Evolutionary conservation across 768 basidiomycete genomes (phyloP).

Genomic region (Coprinopsis marcescibilis): DNA sequence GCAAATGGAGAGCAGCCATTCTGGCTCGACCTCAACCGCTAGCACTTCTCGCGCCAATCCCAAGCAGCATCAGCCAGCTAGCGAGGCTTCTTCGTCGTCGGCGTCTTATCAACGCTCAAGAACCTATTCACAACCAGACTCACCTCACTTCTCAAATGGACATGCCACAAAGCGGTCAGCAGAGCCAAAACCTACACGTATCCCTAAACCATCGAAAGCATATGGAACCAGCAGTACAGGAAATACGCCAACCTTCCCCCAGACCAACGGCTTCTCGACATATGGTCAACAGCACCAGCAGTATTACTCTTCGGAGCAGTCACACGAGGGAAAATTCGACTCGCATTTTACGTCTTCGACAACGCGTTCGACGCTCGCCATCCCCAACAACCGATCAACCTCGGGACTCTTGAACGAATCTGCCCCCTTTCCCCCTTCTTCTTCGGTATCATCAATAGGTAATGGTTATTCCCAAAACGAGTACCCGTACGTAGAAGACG

Average conservation of each 20-base stretch:
- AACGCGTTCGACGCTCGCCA: slow-evolving; percentile 2
- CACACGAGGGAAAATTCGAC: background rate
- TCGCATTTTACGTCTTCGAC: slow-evolving; percentile 7
- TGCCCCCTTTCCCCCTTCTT: slow-evolving; percentile 54
- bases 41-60: slow-evolving; percentile 23
- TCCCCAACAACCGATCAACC: slow-evolving; percentile 13
- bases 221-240: slow-evolving; percentile 15
- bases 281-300: background rate
- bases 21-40: slow-evolving; percentile 14
- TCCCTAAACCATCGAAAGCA: slow-evolving; percentile 36
- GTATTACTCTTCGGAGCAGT: background rate
- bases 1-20: slow-evolving; percentile 11
- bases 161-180: slow-evolving; percentile 30
- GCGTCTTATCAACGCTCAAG: slow-evolving; percentile 44
- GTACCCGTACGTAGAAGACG: slow-evolving; percentile 23
- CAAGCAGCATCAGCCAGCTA: slow-evolving; percentile 23
- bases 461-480: slow-evolving; percentile 20
- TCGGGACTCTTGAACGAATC: slow-evolving; percentile 58
- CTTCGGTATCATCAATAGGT: slow-evolving; percentile 31
- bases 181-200: slow-evolving; percentile 45
- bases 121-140: slow-evolving; percentile 60
- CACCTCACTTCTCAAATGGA: slow-evolving; percentile 28
- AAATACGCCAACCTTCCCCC: slow-evolving; percentile 13
- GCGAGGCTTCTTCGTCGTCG: slow-evolving; percentile 22
- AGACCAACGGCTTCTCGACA: slow-evolving; percentile 13